Evolutionary conservation across 371 early-diverging fungal genomes (phyloP).

Genomic region (Mortierella sp.): DNA sequence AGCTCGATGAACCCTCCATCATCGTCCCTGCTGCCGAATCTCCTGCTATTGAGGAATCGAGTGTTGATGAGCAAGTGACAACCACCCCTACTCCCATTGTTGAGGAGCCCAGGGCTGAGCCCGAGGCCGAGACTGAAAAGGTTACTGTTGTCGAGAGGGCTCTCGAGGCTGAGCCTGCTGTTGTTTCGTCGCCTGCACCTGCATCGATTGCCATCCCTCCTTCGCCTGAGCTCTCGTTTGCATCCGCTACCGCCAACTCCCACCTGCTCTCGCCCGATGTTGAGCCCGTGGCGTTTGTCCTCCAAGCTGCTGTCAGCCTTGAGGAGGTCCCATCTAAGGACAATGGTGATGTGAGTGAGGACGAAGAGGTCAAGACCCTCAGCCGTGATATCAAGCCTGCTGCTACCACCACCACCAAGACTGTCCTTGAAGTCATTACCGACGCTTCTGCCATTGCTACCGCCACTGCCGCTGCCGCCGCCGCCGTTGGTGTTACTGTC

Average conservation of each 20-base stretch:
- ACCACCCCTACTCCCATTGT: neutral
- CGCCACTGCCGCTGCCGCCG: neutral
- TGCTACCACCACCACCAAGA: neutral
- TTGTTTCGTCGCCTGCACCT: neutral
- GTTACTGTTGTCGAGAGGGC: no score
- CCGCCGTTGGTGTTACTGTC: neutral
- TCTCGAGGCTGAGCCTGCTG: neutral
- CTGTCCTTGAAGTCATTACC: constrained; percentile 15
- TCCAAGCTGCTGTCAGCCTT: constrained; percentile 6
- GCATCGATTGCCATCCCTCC: constrained; percentile 7
- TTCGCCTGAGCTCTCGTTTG: neutral
- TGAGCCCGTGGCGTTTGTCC: constrained; percentile 11
- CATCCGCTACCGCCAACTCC: neutral
- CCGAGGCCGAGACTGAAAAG: neutral
- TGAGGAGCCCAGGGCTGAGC: no score
- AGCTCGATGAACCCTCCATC: neutral
- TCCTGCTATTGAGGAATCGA: neutral
- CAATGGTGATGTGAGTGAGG: neutral
- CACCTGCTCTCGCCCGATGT: constrained; percentile 7
- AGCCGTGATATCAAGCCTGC: neutral
- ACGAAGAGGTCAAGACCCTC: neutral
- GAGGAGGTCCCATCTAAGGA: neutral
- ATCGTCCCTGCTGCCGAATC: neutral
- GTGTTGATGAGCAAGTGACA: neutral
- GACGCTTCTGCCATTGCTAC: neutral